A percentile compares a stretch with the other conserved stretches of the same genome.
Conservation (phyloP, 176 grass and related monocot genomes). For the Zea luxurians region DNA sequence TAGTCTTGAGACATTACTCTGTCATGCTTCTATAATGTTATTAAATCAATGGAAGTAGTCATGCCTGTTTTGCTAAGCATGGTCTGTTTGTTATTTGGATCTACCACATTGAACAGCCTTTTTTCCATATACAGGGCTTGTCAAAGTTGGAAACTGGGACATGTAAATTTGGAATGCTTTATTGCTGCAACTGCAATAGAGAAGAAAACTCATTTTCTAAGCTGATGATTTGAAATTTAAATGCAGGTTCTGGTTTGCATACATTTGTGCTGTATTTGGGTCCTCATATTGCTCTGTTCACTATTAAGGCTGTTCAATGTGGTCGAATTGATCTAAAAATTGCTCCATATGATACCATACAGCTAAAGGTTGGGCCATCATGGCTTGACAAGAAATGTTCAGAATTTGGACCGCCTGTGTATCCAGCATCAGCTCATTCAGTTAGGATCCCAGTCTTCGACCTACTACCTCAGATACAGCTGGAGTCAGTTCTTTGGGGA, state of each 20-base stretch:
- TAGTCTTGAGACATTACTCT: not conserved
- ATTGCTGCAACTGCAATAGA: not conserved
- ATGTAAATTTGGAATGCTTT: constrained; percentile 20
- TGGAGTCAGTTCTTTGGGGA: constrained; percentile 96
- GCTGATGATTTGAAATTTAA: constrained; percentile 27
- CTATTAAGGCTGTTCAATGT: constrained; percentile 95
- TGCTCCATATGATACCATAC: constrained; percentile 95
- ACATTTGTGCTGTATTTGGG: constrained; percentile 97
- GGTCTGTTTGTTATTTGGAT: not conserved
- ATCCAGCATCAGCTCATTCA: constrained; percentile 55
- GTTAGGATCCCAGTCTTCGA: constrained; percentile 78
- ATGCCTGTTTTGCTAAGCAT: not conserved
- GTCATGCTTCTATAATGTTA: constrained; percentile 11
- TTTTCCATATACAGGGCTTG: not conserved
- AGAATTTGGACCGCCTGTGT: constrained; percentile 78
- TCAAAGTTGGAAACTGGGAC: constrained; percentile 9
- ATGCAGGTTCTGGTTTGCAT: constrained; percentile 92
- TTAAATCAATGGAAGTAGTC: not conserved
- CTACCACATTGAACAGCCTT: too few relatives aligned
- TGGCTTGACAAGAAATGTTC: constrained; percentile 97
- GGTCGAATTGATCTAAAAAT: constrained; percentile 85
- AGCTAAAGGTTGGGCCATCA: constrained; percentile 71
- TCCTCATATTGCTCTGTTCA: constrained; percentile 94
- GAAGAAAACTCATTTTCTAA: constrained; percentile 1
- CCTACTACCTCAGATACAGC: constrained; percentile 86